phyloP scores from a whole-genome alignment of 2,329 filamentous ascomycete species.

The Elsinoe batatas region DNA sequence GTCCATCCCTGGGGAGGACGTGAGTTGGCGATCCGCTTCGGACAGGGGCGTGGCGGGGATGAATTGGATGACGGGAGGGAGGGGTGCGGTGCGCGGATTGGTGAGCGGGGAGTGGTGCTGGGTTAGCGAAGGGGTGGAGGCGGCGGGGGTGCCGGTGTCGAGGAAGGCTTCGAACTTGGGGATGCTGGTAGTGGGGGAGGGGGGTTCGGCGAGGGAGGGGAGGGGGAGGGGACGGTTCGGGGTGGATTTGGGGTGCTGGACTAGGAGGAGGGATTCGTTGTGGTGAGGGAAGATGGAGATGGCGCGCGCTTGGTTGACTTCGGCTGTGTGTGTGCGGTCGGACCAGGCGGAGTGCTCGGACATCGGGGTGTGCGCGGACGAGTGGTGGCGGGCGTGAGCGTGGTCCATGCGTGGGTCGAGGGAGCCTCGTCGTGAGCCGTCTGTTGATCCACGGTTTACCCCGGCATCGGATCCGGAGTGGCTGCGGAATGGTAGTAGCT shows the following conservation, averaged over 20 bases:
- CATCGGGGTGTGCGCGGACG: conserved; percentile 14
- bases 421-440: conserved; percentile 13
- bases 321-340: conserved; percentile 41
- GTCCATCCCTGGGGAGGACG: not conserved
- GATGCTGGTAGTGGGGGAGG: not conserved
- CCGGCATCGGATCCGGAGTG: conserved; percentile 3
- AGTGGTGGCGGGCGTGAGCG: conserved; percentile 10
- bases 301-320: conserved; percentile 52
- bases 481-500: conserved; percentile 1
- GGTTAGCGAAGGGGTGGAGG: not conserved
- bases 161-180: conserved; percentile 15
- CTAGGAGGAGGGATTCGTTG: conserved; percentile 53
- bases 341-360: conserved; percentile 21
- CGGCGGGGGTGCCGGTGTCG: conserved; percentile 17
- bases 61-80: conserved; percentile 46
- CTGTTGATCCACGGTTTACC: conserved; percentile 5
- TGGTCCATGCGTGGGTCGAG: conserved; percentile 11
- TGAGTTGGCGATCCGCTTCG: conserved; percentile 35
- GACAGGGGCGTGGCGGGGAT: conserved; percentile 45
- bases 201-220: not conserved
- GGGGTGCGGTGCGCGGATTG: conserved; percentile 48
- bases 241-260: conserved; percentile 38
- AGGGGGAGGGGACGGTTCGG: not conserved
- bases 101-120: conserved; percentile 47
- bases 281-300: conserved; percentile 54